These are phyloP conservation scores for Podila epigama DNA, from an alignment of 192 early-diverging fungal genomes.

Conservation along the genomic window DNA sequence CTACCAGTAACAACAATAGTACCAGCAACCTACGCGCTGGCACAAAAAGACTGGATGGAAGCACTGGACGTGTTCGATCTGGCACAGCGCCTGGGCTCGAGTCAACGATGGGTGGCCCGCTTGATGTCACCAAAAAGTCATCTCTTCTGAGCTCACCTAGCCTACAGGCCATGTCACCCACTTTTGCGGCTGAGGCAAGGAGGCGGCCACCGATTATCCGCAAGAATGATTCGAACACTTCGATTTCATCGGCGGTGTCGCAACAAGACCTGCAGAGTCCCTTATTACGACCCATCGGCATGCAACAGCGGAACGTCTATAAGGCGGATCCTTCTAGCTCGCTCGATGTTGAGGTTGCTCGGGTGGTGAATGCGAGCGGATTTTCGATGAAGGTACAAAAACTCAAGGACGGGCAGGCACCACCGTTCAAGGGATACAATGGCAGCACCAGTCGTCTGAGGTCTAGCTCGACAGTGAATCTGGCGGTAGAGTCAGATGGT, in stretches of 20 bases:
- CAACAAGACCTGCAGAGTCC: not conserved
- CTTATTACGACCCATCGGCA: slow-evolving; percentile 1
- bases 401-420: slow-evolving; percentile 46
- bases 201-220: slow-evolving; percentile 15
- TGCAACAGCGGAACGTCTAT: slow-evolving; percentile 14
- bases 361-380: slow-evolving; percentile 67
- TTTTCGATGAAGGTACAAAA: slow-evolving; percentile 58
- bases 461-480: slow-evolving; percentile 28
- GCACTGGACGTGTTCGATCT: slow-evolving; percentile 16
- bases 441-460: slow-evolving; percentile 2
- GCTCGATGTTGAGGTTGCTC: slow-evolving; percentile 65
- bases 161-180: slow-evolving; percentile 33
- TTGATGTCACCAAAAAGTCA: slow-evolving; percentile 10
- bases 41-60: not conserved
- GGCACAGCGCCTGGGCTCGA: slow-evolving; percentile 19
- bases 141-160: slow-evolving; percentile 8
- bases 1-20: not conserved
- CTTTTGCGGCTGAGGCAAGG: slow-evolving; percentile 26
- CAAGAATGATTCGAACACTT: slow-evolving; percentile 29
- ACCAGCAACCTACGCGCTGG: not conserved
- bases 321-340: slow-evolving; percentile 61
- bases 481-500: slow-evolving; percentile 23
- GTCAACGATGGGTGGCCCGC: not conserved
- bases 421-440: slow-evolving; percentile 9
- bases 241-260: slow-evolving; percentile 7